Base-by-base conservation (phyloP, 805 yeast genomes). In the Suhomyces faveliae region DNA sequence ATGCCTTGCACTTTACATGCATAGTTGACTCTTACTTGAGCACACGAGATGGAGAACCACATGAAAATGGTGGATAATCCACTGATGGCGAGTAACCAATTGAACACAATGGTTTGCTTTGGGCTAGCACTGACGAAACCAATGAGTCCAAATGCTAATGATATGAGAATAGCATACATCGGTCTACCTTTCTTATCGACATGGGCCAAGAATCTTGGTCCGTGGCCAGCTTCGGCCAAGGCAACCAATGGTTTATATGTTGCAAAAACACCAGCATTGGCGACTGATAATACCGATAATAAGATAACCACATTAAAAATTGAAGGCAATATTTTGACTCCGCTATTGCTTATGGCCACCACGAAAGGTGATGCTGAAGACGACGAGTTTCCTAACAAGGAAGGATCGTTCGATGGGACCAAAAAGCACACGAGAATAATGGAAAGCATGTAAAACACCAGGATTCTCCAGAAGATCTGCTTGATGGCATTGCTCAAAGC, bases 101-200 rank as follows among this genome's bases (percentile, higher is more conserved):
- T 73, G 68, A 87, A 87, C 23, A 85, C 85, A 6, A 67, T 76
- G 41, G 74, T 75, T 62, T 81, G 80, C 48, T 75, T 66, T 2
- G 75, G 66, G 25, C 85, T 78, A 6, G 88, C 87, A 40, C 84
- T 79, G 37, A 87, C 70, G 63, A 79, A 83, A 44, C 87, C 80
- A 17, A 83, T 58, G 48, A 82, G 65, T 20, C 86, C 87, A 61
- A 81, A 68, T 9, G 68, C 56, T 39, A 80, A 66, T 8, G 84
- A 71, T 22, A 76, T 69, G 3, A 65, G 51, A 56, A 86, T 80
- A 17, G 89, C 90, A 45, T 77, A 80, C 40, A 86, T 62, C 13
- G 96, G 96, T 60, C 96, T 78, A 46, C 96, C 96, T 46, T 71
- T 73, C 53, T 85, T 76, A 62, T 89, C 95, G 49, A 87, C 79